Evolutionary conservation across 208 protist species (phyloP).

Genomic region (Trypanosoma grayi): DNA sequence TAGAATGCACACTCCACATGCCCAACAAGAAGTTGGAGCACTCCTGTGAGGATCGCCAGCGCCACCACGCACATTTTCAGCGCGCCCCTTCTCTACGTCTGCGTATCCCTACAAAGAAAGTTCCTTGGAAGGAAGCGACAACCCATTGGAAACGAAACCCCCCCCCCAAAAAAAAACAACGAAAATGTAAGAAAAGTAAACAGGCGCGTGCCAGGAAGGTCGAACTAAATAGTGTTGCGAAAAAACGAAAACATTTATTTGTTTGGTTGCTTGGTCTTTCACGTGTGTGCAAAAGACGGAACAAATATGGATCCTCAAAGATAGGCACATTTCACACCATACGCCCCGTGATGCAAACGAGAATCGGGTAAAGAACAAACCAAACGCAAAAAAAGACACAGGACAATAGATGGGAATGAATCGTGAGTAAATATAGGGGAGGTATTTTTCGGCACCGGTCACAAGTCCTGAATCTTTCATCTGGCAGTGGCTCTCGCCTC

Average conservation of each 20-base stretch:
- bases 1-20: constrained; percentile 12
- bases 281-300: too few relatives aligned
- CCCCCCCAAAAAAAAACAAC: too few relatives aligned
- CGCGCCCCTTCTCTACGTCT: not conserved
- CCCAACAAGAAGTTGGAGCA: constrained; percentile 1
- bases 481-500: not conserved
- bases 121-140: too few relatives aligned
- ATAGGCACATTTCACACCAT: constrained; percentile 1
- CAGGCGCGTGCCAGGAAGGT: too few relatives aligned
- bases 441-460: not conserved
- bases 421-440: too few relatives aligned
- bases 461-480: not conserved
- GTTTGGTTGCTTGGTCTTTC: too few relatives aligned
- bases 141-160: too few relatives aligned
- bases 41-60: constrained; percentile 5
- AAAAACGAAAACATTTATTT: too few relatives aligned
- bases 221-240: too few relatives aligned
- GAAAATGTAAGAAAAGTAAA: too few relatives aligned
- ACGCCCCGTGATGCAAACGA: not conserved
- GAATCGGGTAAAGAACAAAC: not conserved
- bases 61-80: not conserved
- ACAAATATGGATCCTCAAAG: not conserved
- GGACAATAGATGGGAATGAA: not conserved
- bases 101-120: not conserved
- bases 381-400: not conserved